Percentiles rank a stretch among this genome's conserved stretches.
These are phyloP conservation scores for Beauveria bassiana DNA, from an alignment of 2,329 filamentous ascomycete species.

Conservation along the genomic window DNA sequence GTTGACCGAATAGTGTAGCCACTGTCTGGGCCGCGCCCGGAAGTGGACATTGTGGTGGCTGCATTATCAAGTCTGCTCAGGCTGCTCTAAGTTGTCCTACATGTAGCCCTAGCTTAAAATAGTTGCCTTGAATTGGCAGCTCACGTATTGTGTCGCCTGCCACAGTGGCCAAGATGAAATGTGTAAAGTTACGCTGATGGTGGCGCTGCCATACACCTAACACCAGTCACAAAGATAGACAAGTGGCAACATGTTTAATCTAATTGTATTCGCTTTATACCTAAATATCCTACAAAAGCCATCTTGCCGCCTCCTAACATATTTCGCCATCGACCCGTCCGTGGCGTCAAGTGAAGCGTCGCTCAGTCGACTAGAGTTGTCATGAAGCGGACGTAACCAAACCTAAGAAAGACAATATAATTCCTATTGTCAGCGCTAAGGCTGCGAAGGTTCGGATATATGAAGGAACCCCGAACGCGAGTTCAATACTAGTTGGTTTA, in stretches of 20 bases:
- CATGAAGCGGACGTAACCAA: neutral
- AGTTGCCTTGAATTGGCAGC: too few relatives aligned
- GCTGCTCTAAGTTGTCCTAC: too few relatives aligned
- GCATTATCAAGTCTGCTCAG: too few relatives aligned
- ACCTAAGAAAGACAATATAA: neutral
- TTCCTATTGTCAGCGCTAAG: neutral
- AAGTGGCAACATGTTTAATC: neutral
- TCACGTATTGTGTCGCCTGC: too few relatives aligned
- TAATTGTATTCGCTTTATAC: neutral
- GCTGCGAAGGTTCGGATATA: neutral
- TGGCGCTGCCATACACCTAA: too few relatives aligned
- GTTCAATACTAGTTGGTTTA: neutral
- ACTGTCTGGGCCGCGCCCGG: neutral
- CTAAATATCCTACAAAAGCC: neutral
- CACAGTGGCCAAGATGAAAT: too few relatives aligned
- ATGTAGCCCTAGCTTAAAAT: too few relatives aligned
- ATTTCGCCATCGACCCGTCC: neutral
- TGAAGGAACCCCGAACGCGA: neutral
- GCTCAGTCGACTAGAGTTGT: neutral
- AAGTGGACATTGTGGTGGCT: too few relatives aligned
- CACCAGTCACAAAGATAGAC: too few relatives aligned
- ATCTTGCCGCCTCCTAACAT: neutral
- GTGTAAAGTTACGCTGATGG: too few relatives aligned
- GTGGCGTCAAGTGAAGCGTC: neutral
- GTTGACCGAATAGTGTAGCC: neutral